Evolutionary conservation across 2,329 filamentous ascomycete genomes (phyloP).

Genomic region (Colletotrichum cuscutae): DNA sequence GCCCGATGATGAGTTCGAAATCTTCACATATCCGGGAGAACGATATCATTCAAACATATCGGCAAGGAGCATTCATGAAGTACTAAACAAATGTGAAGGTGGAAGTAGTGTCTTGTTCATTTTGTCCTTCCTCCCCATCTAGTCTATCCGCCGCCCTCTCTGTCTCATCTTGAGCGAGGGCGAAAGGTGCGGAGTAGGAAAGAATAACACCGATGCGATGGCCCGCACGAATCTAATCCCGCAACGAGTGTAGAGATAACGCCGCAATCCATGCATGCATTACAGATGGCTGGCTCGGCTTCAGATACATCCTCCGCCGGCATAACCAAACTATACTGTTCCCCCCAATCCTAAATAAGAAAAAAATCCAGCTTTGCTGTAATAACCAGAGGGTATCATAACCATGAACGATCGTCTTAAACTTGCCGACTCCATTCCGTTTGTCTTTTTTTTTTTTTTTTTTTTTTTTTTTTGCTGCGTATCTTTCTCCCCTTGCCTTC

Average conservation of each 20-base stretch:
- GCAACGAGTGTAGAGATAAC: neutral
- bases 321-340: neutral
- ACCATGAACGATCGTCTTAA: conserved; percentile 17
- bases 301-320: neutral
- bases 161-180: neutral
- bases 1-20: neutral
- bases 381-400: conserved; percentile 35
- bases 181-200: neutral
- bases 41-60: neutral
- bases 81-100: neutral
- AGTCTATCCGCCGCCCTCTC: neutral
- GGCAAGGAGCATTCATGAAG: neutral
- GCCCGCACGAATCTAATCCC: neutral
- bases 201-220: neutral
- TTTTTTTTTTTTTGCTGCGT: neutral
- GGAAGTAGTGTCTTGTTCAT: neutral
- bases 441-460: neutral
- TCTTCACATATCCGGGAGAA: neutral
- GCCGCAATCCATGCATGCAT: neutral
- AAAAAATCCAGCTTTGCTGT: neutral
- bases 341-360: neutral
- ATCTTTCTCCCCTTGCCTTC: too few species aligned
- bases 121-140: neutral
- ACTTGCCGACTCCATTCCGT: neutral
- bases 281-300: neutral